Percentiles rank a stretch among this genome's conserved stretches.
These are phyloP conservation scores for Orobanche coerulescens DNA, from an alignment of 257 asterid species.

Conservation along the genomic window DNA sequence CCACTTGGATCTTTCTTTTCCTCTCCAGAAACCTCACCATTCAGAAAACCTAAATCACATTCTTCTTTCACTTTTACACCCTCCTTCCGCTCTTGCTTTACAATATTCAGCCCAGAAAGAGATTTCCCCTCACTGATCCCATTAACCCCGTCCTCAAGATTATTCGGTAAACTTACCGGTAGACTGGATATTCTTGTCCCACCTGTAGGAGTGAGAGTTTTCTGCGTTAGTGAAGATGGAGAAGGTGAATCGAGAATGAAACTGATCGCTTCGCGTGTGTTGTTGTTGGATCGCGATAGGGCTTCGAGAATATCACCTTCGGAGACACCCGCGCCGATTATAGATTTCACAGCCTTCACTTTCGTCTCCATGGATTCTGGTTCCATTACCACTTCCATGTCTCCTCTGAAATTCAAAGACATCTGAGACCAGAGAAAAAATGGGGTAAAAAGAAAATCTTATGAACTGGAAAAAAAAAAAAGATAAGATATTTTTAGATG, in stretches of 20 bases:
- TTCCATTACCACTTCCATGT: conserved; percentile 21
- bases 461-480: not conserved
- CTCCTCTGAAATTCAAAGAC: not conserved
- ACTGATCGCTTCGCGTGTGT: conserved; percentile 19
- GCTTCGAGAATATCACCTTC: conserved; percentile 26
- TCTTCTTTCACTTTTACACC: not conserved
- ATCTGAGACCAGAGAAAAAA: not conserved
- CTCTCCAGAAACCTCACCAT: too few relatives aligned
- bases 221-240: conserved; percentile 1
- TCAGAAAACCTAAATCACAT: not conserved
- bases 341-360: conserved; percentile 24
- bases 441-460: not conserved
- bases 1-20: too few relatives aligned
- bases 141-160: not conserved
- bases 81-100: conserved; percentile 8
- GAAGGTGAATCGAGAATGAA: conserved; percentile 23
- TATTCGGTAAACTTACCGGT: conserved; percentile 17
- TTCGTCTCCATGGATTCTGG: conserved; percentile 26
- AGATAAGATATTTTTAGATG: not conserved
- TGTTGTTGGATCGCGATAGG: conserved; percentile 26
- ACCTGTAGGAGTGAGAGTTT: conserved; percentile 52
- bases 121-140: conserved; percentile 1
- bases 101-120: not conserved
- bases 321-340: conserved; percentile 25
- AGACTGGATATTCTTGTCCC: conserved; percentile 38